Evolutionary conservation across 1,139 yeast species (phyloP), one percentile per base, ranked within the genome.

Genomic region (Arxiozyma slooffiae): DNA sequence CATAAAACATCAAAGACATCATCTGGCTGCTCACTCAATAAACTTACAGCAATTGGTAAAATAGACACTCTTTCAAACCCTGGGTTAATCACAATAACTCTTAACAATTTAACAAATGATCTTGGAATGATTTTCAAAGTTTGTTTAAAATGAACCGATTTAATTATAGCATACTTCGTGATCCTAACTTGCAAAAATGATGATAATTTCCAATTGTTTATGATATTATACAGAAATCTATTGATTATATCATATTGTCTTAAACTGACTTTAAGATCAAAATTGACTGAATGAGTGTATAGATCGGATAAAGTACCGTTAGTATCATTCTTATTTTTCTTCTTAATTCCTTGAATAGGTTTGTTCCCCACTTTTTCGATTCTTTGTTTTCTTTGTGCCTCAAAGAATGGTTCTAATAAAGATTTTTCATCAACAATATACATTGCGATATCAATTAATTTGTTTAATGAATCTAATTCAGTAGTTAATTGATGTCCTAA

Each of bases 11-110:
- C 80, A 56, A 86, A 66, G 4, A 75, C 69, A 36, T 68, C 70
- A 49, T 72, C 70, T 26, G 59, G 58, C 1, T 64, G 58, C 38
- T 66, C 62, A 49, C 69, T 67, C 37, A 72, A 49, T 16, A 72
- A 52, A 2, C 73, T 67, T n/a, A 78, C 67, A 1, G 85, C 83
- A 55, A 88, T 81, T 14, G 96, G 95, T 54, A 86, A 71, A 30
- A 85, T 72, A 11, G 87, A 81, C 42, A 78, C 75, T 24, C 70
- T 67, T 53, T 80, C 79, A 49, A 71, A 72, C 3, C 85, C 85
- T 2, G 95, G 95, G 59, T 76, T 77, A 46, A 85, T 60, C 1
- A 85, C 80, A 17, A 84, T 67, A 24, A 73, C 69, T 52, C 79
- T 72, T 52, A 83, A 69, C 26, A 81, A 65, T 16, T 67, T 59